Evolutionary conservation across 306 rosid species (phyloP).

Genomic region (Lablab purpureus): DNA sequence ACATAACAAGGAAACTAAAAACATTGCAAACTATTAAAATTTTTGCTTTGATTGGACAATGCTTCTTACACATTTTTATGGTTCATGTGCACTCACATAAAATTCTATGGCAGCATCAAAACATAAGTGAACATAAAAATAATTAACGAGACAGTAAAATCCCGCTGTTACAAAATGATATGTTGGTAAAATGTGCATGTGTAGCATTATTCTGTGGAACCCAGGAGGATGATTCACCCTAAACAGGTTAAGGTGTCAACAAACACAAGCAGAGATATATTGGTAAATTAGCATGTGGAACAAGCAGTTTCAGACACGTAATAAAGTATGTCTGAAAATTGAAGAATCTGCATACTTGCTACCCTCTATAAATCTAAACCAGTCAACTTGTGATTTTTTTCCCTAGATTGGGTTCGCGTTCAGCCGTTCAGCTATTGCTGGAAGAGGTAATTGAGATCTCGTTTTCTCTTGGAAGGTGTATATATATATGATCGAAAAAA

Average conservation of each 20-base stretch:
- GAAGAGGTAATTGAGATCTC: slow-evolving; percentile 19
- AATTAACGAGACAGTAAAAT: not conserved
- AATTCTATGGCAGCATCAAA: not conserved
- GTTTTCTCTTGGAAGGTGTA: slow-evolving; percentile 8
- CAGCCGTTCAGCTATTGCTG: not conserved
- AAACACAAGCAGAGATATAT: not conserved
- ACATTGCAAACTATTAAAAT: not conserved
- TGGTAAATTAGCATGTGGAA: not conserved
- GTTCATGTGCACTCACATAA: not conserved
- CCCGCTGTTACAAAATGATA: no score
- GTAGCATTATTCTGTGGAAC: not conserved
- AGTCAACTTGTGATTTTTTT: not conserved
- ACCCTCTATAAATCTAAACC: not conserved
- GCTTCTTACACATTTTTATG: not conserved
- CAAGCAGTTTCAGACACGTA: slow-evolving; percentile 7
- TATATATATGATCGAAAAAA: not conserved
- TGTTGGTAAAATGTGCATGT: not conserved
- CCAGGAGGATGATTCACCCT: not conserved
- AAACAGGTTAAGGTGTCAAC: not conserved
- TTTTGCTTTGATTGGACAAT: not conserved
- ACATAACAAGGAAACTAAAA: not conserved
- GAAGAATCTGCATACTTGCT: slow-evolving; percentile 2
- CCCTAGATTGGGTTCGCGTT: not conserved
- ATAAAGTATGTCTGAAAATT: not conserved
- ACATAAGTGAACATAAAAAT: not conserved